These are phyloP conservation scores for Talaromyces atroroseus DNA, from an alignment of 2,329 filamentous ascomycete species.

Conservation along the genomic window DNA sequence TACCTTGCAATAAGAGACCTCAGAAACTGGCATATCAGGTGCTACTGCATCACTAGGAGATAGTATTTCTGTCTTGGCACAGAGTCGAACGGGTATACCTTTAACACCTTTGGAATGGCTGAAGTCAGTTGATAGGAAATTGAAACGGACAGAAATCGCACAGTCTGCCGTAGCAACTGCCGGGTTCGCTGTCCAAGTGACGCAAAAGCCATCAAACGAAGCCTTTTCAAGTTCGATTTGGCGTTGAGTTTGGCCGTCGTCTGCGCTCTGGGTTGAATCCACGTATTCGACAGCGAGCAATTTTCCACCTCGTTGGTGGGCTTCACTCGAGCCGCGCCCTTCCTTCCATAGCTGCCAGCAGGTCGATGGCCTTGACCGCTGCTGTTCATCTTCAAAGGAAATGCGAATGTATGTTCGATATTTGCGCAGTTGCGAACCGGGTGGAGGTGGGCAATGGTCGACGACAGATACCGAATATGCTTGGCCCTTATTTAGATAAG, in stretches of 20 bases:
- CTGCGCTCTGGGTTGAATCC: conserved; percentile 54
- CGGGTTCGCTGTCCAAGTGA: conserved; percentile 74
- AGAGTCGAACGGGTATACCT: conserved; percentile 88
- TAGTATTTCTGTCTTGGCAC: conserved; percentile 71
- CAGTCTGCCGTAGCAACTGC: conserved; percentile 65
- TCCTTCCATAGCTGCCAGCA: conserved; percentile 97
- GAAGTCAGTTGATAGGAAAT: conserved; percentile 97
- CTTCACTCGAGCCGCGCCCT: conserved; percentile 89
- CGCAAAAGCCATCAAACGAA: conserved; percentile 90
- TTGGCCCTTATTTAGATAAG: conserved; percentile 96
- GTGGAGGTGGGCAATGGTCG: conserved; percentile 64
- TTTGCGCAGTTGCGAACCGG: conserved; percentile 56
- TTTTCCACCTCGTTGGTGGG: conserved; percentile 86
- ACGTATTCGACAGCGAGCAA: conserved; percentile 94
- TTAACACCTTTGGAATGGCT: conserved; percentile 99
- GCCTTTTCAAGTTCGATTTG: conserved; percentile 66
- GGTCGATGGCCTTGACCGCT: conserved; percentile 71
- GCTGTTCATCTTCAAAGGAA: conserved; percentile 94
- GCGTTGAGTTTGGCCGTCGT: conserved; percentile 52
- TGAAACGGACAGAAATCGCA: conserved; percentile 87
- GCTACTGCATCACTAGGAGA: conserved; percentile 4
- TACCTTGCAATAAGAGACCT: conserved; percentile 93
- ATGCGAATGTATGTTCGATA: conserved; percentile 93
- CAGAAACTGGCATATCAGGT: conserved; percentile 36
- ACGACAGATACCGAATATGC: conserved; percentile 81